Percentiles rank a stretch among this genome's conserved stretches.
phyloP scores from a whole-genome alignment of 1,284 basidiomycete genomes.

The Heterobasidion occidentale region DNA sequence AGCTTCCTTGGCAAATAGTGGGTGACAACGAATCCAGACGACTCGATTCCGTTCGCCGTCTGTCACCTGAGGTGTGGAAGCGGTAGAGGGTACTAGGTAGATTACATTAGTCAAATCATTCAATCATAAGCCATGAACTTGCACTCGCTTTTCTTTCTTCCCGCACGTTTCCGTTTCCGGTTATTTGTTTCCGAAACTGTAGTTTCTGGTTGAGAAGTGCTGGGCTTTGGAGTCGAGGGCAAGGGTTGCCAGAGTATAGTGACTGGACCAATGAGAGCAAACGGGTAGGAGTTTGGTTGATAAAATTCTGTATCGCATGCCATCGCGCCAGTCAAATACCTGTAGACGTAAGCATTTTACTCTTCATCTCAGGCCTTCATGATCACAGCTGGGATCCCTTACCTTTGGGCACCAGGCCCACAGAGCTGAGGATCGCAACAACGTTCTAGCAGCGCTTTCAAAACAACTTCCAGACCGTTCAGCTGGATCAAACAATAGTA shows the following conservation, averaged over 20 bases:
- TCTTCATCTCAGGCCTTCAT: neutral
- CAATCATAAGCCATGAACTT: neutral
- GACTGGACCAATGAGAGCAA: slow-evolving; percentile 61
- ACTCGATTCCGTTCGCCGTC: slow-evolving; percentile 22
- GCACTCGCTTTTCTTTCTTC: slow-evolving; percentile 9
- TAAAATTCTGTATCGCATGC: slow-evolving; percentile 59
- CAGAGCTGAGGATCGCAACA: slow-evolving; percentile 59
- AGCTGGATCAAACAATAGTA: slow-evolving; percentile 76
- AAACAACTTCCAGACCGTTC: slow-evolving; percentile 45
- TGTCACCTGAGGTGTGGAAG: slow-evolving; percentile 1
- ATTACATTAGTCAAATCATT: neutral
- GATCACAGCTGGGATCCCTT: neutral
- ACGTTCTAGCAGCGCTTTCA: slow-evolving; percentile 45
- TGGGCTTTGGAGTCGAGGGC: slow-evolving; percentile 10
- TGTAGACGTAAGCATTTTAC: slow-evolving; percentile 16
- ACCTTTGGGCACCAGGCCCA: slow-evolving; percentile 53
- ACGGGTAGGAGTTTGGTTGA: slow-evolving; percentile 57
- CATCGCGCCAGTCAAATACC: slow-evolving; percentile 50
- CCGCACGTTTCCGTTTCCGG: slow-evolving; percentile 14
- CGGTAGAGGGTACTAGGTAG: slow-evolving; percentile 6
- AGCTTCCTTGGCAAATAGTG: slow-evolving; percentile 54
- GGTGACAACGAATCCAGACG: slow-evolving; percentile 78
- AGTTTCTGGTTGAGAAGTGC: neutral
- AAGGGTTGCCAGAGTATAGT: slow-evolving; percentile 66
- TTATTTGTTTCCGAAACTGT: slow-evolving; percentile 7